Evolutionary conservation across 345 rosid genomes (phyloP).

Genomic region (Murraya koenigii): DNA sequence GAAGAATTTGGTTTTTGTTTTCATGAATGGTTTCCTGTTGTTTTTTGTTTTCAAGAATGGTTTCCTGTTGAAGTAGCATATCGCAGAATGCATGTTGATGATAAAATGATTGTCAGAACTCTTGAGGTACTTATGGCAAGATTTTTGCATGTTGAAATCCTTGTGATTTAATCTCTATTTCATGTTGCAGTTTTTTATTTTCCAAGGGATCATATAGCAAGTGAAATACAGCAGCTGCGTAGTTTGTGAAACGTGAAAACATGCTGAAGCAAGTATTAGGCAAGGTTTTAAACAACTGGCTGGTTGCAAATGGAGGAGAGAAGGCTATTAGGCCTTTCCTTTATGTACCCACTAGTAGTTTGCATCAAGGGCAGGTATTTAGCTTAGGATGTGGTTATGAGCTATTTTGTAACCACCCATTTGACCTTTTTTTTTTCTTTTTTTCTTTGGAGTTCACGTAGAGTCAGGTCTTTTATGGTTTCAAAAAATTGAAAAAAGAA

Average conservation of each 20-base stretch:
- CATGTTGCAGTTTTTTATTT: background rate
- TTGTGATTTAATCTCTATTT: background rate
- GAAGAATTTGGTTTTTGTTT: background rate
- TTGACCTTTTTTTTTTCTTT: too few species aligned
- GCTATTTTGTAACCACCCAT: background rate
- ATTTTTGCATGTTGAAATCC: background rate
- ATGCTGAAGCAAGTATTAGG: conserved; percentile 55
- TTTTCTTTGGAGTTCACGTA: background rate
- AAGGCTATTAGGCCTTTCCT: conserved; percentile 38
- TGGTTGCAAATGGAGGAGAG: conserved; percentile 26
- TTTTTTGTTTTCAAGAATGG: background rate
- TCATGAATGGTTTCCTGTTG: too few species aligned
- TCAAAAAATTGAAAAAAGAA: background rate
- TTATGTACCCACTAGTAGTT: conserved; percentile 24
- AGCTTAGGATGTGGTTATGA: background rate
- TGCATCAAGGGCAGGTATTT: conserved; percentile 52
- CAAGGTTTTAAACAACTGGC: conserved; percentile 28
- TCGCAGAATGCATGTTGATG: conserved; percentile 7
- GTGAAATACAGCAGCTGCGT: background rate
- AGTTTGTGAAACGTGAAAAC: conserved; percentile 12
- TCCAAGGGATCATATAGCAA: background rate
- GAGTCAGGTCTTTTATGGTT: too few species aligned
- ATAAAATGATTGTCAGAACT: conserved; percentile 9
- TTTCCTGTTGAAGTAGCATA: background rate
- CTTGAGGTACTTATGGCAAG: background rate